A percentile compares a stretch with the other conserved stretches of the same genome.
Conservation (phyloP, 495 filamentous ascomycete species). For the Pyrenula massariospora region DNA sequence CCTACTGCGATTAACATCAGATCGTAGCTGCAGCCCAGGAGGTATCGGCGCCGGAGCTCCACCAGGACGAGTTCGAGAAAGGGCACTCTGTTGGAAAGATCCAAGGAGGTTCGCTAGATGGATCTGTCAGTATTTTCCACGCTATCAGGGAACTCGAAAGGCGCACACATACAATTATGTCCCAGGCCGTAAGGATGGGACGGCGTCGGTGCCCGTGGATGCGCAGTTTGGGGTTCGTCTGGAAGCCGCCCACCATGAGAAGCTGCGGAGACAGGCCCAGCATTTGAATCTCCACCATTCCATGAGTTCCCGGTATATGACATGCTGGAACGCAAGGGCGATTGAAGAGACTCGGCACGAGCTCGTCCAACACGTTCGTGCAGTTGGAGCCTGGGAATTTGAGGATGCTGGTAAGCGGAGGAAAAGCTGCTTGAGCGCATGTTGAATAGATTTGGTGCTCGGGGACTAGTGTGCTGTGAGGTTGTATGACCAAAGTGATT, state of each 20-base stretch:
- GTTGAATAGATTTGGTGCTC: conserved; percentile 22
- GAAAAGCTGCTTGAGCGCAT: conserved; percentile 31
- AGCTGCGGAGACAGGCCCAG: not conserved
- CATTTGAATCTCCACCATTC: not conserved
- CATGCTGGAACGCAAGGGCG: conserved; percentile 11
- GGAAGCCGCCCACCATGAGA: not conserved
- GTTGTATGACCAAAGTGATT: conserved; percentile 17
- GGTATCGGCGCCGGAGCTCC: not conserved
- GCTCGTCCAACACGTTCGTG: conserved; percentile 21
- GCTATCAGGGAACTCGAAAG: no score
- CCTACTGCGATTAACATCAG: not conserved
- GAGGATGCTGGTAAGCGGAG: conserved; percentile 20
- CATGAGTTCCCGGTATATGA: conserved; percentile 13
- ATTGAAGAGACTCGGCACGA: conserved; percentile 13
- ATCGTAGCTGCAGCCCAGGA: not conserved
- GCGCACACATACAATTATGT: not conserved
- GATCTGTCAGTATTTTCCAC: not conserved
- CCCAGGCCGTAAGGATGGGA: not conserved
- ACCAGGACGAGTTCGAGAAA: not conserved
- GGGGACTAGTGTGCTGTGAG: conserved; percentile 21
- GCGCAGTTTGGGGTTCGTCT: not conserved
- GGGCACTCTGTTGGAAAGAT: not conserved
- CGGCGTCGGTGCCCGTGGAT: not conserved
- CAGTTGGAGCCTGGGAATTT: conserved; percentile 20
- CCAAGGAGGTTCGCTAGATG: not conserved